Evolutionary conservation across 176 grass and related monocot species (phyloP), one percentile per base, ranked within the genome.

Genomic region (Rhynchospora pubera): DNA sequence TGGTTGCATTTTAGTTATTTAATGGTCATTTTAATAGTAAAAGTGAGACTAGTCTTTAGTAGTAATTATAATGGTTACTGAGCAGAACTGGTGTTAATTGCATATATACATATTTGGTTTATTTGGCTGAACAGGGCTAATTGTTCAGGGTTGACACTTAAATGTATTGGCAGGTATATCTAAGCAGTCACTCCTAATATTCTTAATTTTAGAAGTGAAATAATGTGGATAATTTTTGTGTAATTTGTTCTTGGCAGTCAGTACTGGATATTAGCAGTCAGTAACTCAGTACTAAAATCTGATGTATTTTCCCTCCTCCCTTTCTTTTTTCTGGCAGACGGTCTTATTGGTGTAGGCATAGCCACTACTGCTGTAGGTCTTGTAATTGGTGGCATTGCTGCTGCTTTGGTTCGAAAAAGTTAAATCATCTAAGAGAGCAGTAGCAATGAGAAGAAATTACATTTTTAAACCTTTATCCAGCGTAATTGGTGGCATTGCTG

Each of bases 331-430:
- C 26, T 9, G 48, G 72, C 85, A 98, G 96, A 98, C 83, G 96
- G 96, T 76, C 21, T 95, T 47, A 98, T 98, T 77, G 96, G 90
- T 65, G 89, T 98, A 69, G 96, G 92, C 59, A 94, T 98, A 13
- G 92, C 92, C 2, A 88, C 96, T 42, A 90, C 96, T 58, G 89
- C 89, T 9, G 74, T 89, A 21, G 92, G 96, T 45, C 87, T 98
- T 77, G 34, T 98, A 39, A 87, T 91, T 51, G 96, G 90, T 48
- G 96, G 96, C 43, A 93, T 98, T 56, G 90, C 94, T 80, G 90
- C 96, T 63, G 85, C 86, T 63, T 65, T 88, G 64, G 34, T 86
- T 18, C 83, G 90, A 60, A 98, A 88, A 88, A 98, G 34, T 39
- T 39, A 39, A 94, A 3, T 98, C 73, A 92, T 82, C 14, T 1